These are phyloP conservation scores for Komagataella kurtzmanii DNA, from an alignment of 805 yeast genomes.

Conservation along the genomic window DNA sequence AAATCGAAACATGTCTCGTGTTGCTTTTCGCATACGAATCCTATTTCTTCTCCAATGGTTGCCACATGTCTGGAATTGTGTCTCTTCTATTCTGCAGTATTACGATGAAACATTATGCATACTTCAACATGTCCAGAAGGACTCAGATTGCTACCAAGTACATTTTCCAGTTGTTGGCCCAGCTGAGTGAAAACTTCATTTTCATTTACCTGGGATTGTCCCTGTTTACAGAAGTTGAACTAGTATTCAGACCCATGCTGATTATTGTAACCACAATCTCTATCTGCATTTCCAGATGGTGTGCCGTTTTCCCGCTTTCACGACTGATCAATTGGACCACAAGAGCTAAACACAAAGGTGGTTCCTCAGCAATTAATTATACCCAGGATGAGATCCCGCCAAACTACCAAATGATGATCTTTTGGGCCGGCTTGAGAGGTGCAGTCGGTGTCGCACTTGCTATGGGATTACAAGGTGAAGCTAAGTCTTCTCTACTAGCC, in stretches of 20 bases:
- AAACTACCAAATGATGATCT: constrained; percentile 95
- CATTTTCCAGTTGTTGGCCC: constrained; percentile 87
- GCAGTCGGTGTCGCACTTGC: constrained; percentile 99
- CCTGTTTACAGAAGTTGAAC: constrained; percentile 88
- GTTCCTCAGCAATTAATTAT: constrained; percentile 8
- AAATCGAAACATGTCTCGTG: constrained; percentile 89
- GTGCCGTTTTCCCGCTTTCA: constrained; percentile 92
- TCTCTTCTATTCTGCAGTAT: constrained; percentile 92
- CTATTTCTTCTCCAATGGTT: constrained; percentile 94
- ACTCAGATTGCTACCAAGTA: constrained; percentile 95
- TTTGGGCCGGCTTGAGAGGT: constrained; percentile 98
- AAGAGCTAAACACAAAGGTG: constrained; percentile 36
- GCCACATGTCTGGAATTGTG: constrained; percentile 98
- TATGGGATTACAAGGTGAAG: constrained; percentile 92
- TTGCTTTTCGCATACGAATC: constrained; percentile 88
- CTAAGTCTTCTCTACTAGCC: constrained; percentile 77
- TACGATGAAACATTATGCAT: constrained; percentile 92
- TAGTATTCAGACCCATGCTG: constrained; percentile 85
- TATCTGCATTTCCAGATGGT: constrained; percentile 92
- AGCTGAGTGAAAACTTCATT: constrained; percentile 90
- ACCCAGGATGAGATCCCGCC: constrained; percentile 85
- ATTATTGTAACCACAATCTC: constrained; percentile 84
- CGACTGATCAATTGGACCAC: constrained; percentile 69
- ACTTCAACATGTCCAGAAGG: constrained; percentile 92
- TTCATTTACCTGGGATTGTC: constrained; percentile 92